Percentiles rank a stretch among this genome's conserved stretches.
These are phyloP conservation scores for Ophiosphaerella narmari DNA, from an alignment of 2,329 filamentous ascomycete genomes.

Conservation along the genomic window DNA sequence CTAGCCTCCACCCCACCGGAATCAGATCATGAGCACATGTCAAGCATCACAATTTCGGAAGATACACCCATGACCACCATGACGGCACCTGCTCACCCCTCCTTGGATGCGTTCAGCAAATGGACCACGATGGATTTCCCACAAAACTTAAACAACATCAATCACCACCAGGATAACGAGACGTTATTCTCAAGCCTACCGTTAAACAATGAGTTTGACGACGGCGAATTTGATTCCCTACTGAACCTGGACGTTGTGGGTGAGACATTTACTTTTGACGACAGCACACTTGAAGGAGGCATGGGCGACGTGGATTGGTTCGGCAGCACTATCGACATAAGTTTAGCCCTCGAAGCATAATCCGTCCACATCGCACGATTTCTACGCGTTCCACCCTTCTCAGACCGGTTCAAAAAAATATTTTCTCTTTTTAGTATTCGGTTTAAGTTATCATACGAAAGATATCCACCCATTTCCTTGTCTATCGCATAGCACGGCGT, in stretches of 20 bases:
- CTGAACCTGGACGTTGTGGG: constrained; percentile 49
- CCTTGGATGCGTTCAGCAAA: constrained; percentile 18
- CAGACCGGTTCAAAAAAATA: neutral
- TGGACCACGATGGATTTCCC: constrained; percentile 24
- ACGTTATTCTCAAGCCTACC: constrained; percentile 41
- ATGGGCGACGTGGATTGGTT: constrained; percentile 25
- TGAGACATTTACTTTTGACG: constrained; percentile 44
- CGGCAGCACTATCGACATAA: constrained; percentile 8
- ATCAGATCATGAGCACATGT: constrained; percentile 44
- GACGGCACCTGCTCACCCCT: constrained; percentile 9
- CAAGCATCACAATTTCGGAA: constrained; percentile 35
- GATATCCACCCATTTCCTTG: neutral
- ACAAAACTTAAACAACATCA: constrained; percentile 30
- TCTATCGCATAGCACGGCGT: no score
- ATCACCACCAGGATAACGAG: constrained; percentile 42
- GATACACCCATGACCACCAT: constrained; percentile 17
- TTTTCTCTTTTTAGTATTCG: neutral
- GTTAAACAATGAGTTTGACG: constrained; percentile 45
- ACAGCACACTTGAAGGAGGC: constrained; percentile 22
- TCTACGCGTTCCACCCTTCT: no score
- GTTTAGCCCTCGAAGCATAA: constrained; percentile 15
- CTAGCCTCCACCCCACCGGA: constrained; percentile 57
- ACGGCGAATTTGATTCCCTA: constrained; percentile 47
- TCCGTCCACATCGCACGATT: neutral
- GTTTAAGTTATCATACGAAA: neutral